Percentiles rank a stretch among this genome's conserved stretches.
Conservation (phyloP, 2,329 filamentous ascomycete genomes). For the Alternaria infectoria region DNA sequence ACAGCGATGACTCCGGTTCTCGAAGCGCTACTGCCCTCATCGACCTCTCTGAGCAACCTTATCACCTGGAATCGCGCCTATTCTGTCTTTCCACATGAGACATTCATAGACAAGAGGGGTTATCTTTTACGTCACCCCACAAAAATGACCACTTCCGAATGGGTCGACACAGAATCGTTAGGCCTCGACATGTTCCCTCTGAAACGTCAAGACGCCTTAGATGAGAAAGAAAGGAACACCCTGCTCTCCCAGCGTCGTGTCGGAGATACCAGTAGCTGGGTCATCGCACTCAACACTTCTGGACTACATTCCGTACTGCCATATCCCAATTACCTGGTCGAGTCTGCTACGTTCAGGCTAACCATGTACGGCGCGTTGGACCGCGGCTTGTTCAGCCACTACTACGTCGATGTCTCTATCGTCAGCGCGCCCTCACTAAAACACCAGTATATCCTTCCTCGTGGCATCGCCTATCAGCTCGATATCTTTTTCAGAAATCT, state of each 20-base stretch:
- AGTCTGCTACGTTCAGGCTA: not conserved
- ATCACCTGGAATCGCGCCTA: not conserved
- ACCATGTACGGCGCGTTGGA: not conserved
- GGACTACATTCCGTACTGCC: not conserved
- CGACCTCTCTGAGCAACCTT: not conserved
- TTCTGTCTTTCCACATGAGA: not conserved
- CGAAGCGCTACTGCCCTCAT: not conserved
- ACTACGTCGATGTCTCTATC: too few relatives aligned
- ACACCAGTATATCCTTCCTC: not conserved
- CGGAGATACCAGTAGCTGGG: not conserved
- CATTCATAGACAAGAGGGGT: not conserved
- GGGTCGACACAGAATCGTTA: not conserved
- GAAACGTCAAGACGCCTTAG: not conserved
- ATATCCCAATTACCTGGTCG: not conserved
- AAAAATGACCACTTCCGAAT: not conserved
- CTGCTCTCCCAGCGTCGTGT: not conserved
- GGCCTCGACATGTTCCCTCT: not conserved
- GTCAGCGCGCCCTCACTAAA: too few relatives aligned
- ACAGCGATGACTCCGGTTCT: not conserved
- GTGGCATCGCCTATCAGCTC: not conserved
- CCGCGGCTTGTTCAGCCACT: not conserved
- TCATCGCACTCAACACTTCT: not conserved
- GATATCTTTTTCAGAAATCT: not conserved
- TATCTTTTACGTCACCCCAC: not conserved
- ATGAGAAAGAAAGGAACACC: not conserved